A percentile compares a stretch with the other conserved stretches of the same genome.
Evolutionary conservation across 2,329 filamentous ascomycete genomes (phyloP).

Genomic region (Talaromyces pinophilus): DNA sequence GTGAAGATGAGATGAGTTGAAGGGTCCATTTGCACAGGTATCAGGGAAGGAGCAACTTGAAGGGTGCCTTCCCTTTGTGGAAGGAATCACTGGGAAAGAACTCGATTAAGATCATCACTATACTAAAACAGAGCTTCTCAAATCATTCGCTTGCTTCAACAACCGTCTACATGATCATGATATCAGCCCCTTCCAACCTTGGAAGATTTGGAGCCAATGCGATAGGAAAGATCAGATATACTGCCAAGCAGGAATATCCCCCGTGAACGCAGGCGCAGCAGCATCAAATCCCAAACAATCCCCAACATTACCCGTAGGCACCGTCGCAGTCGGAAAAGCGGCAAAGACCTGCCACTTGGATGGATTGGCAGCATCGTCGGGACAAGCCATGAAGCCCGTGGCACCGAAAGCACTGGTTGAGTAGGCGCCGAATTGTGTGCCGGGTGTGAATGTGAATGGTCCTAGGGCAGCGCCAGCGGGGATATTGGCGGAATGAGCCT

Average conservation of each 20-base stretch:
- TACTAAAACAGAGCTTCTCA: not conserved
- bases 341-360: slow-evolving; percentile 47
- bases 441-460: slow-evolving; percentile 49
- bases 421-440: slow-evolving; percentile 33
- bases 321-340: slow-evolving; percentile 42
- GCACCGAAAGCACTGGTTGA: slow-evolving; percentile 39
- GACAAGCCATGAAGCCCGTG: slow-evolving; percentile 49
- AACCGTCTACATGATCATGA: not conserved
- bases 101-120: not conserved
- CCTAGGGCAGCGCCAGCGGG: slow-evolving; percentile 54
- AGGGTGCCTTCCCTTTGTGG: not conserved
- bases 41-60: not conserved
- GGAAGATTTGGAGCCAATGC: not conserved
- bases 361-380: slow-evolving; percentile 28
- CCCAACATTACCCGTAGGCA: slow-evolving; percentile 40
- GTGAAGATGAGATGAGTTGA: not conserved
- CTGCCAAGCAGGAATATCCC: slow-evolving; percentile 41
- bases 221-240: slow-evolving; percentile 35
- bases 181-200: not conserved
- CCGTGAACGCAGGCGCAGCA: slow-evolving; percentile 34
- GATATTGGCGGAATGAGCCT: slow-evolving; percentile 55
- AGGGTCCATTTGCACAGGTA: not conserved
- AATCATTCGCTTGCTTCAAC: not conserved
- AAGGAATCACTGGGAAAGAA: too few species aligned
- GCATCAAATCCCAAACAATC: slow-evolving; percentile 46